phyloP scores from a whole-genome alignment of 2,329 filamentous ascomycete genomes.

The Fusarium abutilonis region DNA sequence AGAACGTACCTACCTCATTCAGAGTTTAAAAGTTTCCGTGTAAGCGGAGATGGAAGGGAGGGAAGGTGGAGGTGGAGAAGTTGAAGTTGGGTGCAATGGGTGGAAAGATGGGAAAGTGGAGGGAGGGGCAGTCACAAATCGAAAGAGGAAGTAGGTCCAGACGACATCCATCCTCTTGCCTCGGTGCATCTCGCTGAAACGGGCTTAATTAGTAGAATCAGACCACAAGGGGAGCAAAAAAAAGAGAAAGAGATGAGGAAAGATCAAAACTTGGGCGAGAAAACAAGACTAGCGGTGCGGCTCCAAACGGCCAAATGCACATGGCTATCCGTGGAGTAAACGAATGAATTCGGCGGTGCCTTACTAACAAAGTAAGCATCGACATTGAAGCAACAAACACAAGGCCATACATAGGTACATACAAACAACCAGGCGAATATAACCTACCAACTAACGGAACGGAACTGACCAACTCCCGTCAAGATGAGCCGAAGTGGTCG shows the following conservation, averaged over 20 bases:
- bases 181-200: constrained; percentile 45
- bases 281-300: constrained; percentile 12
- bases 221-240: constrained; percentile 29
- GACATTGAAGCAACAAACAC: no score
- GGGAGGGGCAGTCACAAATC: constrained; percentile 34
- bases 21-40: constrained; percentile 26
- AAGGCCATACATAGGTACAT: not conserved
- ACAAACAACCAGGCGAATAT: constrained; percentile 11
- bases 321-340: not conserved
- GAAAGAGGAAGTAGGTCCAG: constrained; percentile 44
- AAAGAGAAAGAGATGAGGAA: constrained; percentile 2
- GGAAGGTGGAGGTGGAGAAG: constrained; percentile 27
- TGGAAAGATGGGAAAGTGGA: constrained; percentile 22
- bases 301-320: not conserved
- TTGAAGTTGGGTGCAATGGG: constrained; percentile 21
- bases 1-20: constrained; percentile 10
- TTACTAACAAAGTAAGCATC: no score
- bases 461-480: constrained; percentile 1
- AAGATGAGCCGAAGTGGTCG: constrained; percentile 31
- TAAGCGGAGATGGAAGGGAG: constrained; percentile 29
- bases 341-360: not conserved
- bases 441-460: constrained; percentile 13
- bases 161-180: constrained; percentile 34
- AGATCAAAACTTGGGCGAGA: constrained; percentile 2
- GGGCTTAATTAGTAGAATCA: constrained; percentile 34